phyloP scores from a whole-genome alignment of 176 grass and related monocot species.

The Avena sativa region DNA sequence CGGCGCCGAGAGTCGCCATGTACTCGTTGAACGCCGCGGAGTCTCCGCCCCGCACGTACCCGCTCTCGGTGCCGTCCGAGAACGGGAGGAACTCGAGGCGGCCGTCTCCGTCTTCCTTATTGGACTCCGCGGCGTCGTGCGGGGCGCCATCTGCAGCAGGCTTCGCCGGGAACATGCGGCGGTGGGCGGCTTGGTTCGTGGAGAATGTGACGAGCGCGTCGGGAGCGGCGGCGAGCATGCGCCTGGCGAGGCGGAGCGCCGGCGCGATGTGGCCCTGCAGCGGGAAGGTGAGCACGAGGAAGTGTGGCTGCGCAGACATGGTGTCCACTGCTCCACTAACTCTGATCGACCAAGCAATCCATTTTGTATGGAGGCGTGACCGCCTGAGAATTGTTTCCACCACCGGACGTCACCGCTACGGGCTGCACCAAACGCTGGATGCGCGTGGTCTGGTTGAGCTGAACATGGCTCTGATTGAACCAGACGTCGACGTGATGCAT shows the following conservation, averaged over 20 bases:
- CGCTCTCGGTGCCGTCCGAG: conserved; percentile 52
- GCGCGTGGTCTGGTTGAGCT: no score
- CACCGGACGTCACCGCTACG: no score
- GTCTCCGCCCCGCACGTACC: conserved; percentile 1
- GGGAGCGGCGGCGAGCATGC: conserved; percentile 29
- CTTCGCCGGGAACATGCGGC: conserved; percentile 65
- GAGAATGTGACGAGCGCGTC: conserved; percentile 66
- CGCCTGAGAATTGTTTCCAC: no score
- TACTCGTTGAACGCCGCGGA: conserved; percentile 5
- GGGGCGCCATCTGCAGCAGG: neutral
- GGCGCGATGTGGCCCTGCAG: conserved; percentile 81
- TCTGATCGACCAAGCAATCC: no score
- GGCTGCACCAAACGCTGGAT: no score
- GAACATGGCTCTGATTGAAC: no score
- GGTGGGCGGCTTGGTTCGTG: conserved; percentile 53
- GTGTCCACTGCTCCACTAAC: no score
- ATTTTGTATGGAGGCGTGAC: no score
- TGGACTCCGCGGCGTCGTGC: neutral
- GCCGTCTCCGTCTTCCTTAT: neutral
- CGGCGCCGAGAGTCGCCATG: conserved; percentile 41
- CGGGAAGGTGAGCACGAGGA: conserved; percentile 65
- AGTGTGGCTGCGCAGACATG: conserved; percentile 53
- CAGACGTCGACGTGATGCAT: no score
- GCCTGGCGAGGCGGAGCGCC: conserved; percentile 60
- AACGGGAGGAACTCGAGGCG: conserved; percentile 56